Evolutionary conservation across 495 filamentous ascomycete species (phyloP), one percentile per base, ranked within the genome.

Genomic region (Neurospora sp.): DNA sequence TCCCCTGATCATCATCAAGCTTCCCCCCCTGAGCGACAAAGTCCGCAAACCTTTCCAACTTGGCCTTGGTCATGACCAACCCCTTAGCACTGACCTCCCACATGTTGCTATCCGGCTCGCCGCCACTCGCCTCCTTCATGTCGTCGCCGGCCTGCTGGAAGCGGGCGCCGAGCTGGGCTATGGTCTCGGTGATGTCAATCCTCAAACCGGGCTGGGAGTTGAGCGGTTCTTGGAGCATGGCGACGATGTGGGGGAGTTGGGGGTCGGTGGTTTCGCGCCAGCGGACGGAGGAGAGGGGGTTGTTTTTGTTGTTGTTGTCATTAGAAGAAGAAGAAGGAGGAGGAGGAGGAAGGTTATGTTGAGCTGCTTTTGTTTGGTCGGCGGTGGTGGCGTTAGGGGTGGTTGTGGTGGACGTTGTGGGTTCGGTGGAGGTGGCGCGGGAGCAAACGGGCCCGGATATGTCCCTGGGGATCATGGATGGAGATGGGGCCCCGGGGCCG

Each of bases 11-110:
- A 8, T 35, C 27, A 35, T 35, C 27, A 16, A 61, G 12, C 27
- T 35, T 35, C 4, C 42, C 74, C 3, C 75, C 75, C 35, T 59
- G 42, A 40, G 79, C 75, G 7, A 79, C 76, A 59, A 80, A 61
- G 61, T 81, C 77, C 3, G 80, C 79, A 74, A 76, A 80, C 16
- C 75, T 40, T 69, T 80, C 79, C 3, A 81, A 72, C 71, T 79
- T 81, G 9, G 70, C 40, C 35, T 78, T 71, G 0, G 79, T 76
- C n/a, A 77, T 78, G n/a, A 61, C 75, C 22, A 81, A 73, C 48
- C 80, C 80, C 35, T 71, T 74, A 7, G 75, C 76, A 12, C 76
- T 77, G 40, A 81, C 71, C 6, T 76, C 76, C 80, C 80, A 81
- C 6, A 80, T 76, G 46, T 78, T 78, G 41, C 73, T 40, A 6